Conservation (phyloP, 2,329 filamentous ascomycete genomes). For the Orbilia quercus region DNA sequence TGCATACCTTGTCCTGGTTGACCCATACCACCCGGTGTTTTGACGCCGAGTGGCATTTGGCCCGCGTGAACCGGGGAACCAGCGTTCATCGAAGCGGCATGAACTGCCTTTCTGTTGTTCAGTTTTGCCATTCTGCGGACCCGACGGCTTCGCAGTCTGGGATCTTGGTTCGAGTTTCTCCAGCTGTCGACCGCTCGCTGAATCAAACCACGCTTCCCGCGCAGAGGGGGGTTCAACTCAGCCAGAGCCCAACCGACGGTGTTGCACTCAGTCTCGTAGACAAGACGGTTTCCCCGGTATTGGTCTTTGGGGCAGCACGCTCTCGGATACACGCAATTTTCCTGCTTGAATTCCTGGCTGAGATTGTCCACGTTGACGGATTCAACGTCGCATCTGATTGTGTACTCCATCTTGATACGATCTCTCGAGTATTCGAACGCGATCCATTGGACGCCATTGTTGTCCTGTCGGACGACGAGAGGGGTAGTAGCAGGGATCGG, state of each 20-base stretch:
- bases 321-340: slow-evolving; percentile 97
- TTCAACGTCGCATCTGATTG: slow-evolving; percentile 96
- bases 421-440: slow-evolving; percentile 54
- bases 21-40: slow-evolving; percentile 48
- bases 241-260: slow-evolving; percentile 99
- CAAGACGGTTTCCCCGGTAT: slow-evolving; percentile 92
- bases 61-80: slow-evolving; percentile 59
- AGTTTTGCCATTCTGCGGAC: slow-evolving; percentile 97
- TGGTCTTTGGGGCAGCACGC: slow-evolving; percentile 95
- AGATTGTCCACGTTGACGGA: slow-evolving; percentile 92
- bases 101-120: slow-evolving; percentile 81
- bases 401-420: slow-evolving; percentile 76
- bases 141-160: slow-evolving; percentile 85
- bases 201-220: slow-evolving; percentile 93
- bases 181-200: slow-evolving; percentile 98
- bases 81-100: slow-evolving; percentile 65
- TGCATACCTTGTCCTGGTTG: slow-evolving; percentile 57
- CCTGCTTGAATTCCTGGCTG: slow-evolving; percentile 89
- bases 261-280: slow-evolving; percentile 99
- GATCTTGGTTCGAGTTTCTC: slow-evolving; percentile 98
- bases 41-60: slow-evolving; percentile 50
- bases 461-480: slow-evolving; percentile 90
- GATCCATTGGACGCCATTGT: slow-evolving; percentile 98
- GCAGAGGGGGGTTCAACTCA: slow-evolving; percentile 87
- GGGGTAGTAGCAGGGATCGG: slow-evolving; percentile 97